Conservation (phyloP, 1,139 yeast genomes). For the Zygoascus meyerae region DNA sequence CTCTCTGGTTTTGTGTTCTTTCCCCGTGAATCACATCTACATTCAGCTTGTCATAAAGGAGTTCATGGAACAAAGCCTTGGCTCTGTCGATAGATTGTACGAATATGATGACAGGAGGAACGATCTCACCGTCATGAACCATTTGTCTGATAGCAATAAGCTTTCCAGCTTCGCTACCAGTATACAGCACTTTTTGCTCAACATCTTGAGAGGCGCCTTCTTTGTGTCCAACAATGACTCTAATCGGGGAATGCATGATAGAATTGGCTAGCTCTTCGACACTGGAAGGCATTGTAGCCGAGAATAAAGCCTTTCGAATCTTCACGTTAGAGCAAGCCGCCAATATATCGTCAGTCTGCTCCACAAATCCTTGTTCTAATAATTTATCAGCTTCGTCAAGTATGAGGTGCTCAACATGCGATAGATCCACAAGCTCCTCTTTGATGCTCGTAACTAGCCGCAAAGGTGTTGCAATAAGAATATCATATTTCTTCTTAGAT, state of each 20-base stretch:
- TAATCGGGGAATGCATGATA: conserved; percentile 78
- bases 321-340: conserved; percentile 53
- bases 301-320: conserved; percentile 66
- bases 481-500: conserved; percentile 62
- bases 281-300: conserved; percentile 93
- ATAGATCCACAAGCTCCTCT: conserved; percentile 51
- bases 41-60: conserved; percentile 81
- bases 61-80: conserved; percentile 87
- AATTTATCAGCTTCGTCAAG: conserved; percentile 96
- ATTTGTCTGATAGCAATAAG: conserved; percentile 84
- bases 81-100: conserved; percentile 91
- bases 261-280: conserved; percentile 85
- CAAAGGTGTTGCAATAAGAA: conserved; percentile 82
- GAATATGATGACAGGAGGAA: conserved; percentile 90
- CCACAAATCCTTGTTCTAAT: conserved; percentile 84
- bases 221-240: conserved; percentile 87
- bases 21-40: conserved; percentile 97
- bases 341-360: conserved; percentile 83
- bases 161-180: conserved; percentile 95
- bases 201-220: conserved; percentile 86
- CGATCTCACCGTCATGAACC: conserved; percentile 69
- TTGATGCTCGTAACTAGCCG: conserved; percentile 76
- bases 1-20: conserved; percentile 84
- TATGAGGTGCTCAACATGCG: conserved; percentile 63
- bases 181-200: conserved; percentile 76